phyloP scores from a whole-genome alignment of 192 early-diverging fungal species.

The Entophlyctis luteolus region DNA sequence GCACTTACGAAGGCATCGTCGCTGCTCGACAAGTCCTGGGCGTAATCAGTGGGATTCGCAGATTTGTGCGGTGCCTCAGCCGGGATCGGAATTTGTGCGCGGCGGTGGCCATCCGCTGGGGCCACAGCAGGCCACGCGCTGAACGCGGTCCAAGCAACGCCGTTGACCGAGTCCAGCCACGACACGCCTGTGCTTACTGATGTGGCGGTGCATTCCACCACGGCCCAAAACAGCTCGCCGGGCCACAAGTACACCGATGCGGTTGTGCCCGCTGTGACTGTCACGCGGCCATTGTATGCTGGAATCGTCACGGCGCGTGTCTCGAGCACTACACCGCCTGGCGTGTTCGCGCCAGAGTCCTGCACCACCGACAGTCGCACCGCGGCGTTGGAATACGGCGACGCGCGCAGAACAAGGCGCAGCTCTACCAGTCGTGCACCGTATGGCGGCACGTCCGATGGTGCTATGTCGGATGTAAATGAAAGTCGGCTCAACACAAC shows the following conservation, averaged over 20 bases:
- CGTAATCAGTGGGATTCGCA: not conserved
- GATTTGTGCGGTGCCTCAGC: not conserved
- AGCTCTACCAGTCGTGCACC: slow-evolving; percentile 5
- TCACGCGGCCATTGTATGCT: slow-evolving; percentile 14
- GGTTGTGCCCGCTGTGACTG: slow-evolving; percentile 3
- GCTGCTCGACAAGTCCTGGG: not conserved
- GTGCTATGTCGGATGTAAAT: slow-evolving; percentile 6
- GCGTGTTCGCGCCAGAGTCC: slow-evolving; percentile 16
- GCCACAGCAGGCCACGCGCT: not conserved
- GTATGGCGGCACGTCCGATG: slow-evolving; percentile 1
- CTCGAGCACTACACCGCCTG: slow-evolving; percentile 8
- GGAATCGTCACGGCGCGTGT: not conserved
- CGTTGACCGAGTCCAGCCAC: slow-evolving; percentile 17
- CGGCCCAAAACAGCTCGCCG: slow-evolving; percentile 22
- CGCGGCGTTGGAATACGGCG: not conserved
- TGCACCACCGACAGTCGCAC: slow-evolving; percentile 5
- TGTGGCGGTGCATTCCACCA: slow-evolving; percentile 2
- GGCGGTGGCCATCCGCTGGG: not conserved
- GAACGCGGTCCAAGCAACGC: slow-evolving; percentile 24
- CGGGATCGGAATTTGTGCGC: not conserved
- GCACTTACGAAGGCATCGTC: not conserved
- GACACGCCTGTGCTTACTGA: slow-evolving; percentile 9
- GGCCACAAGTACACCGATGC: slow-evolving; percentile 18
- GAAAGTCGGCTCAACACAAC: not conserved
- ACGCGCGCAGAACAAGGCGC: not conserved